Conservation (phyloP, 768 basidiomycete genomes). For the Cytidiella melzeri region DNA sequence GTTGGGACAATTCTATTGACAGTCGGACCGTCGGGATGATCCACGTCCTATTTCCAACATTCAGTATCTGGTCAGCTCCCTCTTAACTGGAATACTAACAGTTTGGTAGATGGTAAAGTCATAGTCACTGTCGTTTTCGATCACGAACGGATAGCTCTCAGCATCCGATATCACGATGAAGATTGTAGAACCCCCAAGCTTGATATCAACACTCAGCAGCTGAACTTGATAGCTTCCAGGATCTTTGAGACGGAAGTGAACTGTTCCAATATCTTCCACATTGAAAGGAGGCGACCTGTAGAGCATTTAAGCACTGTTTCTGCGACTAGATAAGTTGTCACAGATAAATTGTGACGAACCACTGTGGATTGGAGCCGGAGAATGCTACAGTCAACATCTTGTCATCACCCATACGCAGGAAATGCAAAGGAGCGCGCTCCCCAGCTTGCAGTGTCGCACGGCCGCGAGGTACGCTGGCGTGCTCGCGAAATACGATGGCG, state of each 20-base stretch:
- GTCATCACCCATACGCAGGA: conserved; percentile 58
- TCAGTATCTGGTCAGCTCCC: not conserved
- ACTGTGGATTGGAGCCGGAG: conserved; percentile 78
- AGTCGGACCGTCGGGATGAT: conserved; percentile 37
- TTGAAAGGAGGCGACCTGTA: conserved; percentile 89
- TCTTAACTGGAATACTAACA: conserved; percentile 33
- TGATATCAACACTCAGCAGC: conserved; percentile 70
- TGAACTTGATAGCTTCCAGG: conserved; percentile 35
- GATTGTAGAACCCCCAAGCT: conserved; percentile 82
- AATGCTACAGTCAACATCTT: conserved; percentile 81
- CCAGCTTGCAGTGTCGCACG: conserved; percentile 58
- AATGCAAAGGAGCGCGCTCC: conserved; percentile 61
- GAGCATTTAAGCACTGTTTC: no score
- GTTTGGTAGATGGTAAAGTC: conserved; percentile 65
- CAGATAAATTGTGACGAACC: conserved; percentile 39
- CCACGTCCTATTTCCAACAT: conserved; percentile 16
- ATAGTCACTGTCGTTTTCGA: conserved; percentile 86
- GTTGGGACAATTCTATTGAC: conserved; percentile 35
- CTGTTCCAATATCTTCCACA: conserved; percentile 82
- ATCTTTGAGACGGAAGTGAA: conserved; percentile 63
- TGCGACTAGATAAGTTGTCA: not conserved
- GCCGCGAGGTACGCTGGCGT: conserved; percentile 63
- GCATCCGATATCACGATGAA: conserved; percentile 73
- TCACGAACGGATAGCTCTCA: conserved; percentile 81
- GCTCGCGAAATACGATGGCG: conserved; percentile 77